Base-by-base conservation (phyloP, 371 early-diverging fungal species). In the Lichtheimia corymbifera region DNA sequence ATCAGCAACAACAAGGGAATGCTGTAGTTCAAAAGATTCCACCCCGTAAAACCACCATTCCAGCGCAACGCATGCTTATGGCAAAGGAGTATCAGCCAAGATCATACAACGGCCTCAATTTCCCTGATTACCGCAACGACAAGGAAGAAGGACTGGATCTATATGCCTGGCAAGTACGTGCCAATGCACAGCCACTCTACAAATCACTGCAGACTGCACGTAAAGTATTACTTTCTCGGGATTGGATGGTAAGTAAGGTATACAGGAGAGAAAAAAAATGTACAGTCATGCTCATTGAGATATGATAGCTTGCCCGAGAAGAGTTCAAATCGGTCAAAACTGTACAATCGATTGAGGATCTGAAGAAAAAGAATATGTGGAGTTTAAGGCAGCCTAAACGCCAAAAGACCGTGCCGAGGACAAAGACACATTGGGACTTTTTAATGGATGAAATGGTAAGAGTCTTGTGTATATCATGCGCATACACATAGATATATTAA, bases 341-440 rank as follows among this genome's bases (percentile, higher is more conserved):
- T 5, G 80, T 95, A 58, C 78, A 91, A 58, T 76, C 85, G 44
- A 88, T 96, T 40, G 96, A 96, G 40, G 78, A 84, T 9, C 66
- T 95, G 53, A 95, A 95, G 61, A 82, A 84, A 18, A 78, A 81
- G 40, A 87, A 88, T 62, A 59, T 82, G 52, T 95, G 95, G 95
- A 88, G 91, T 61, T 84, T 91, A 43, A 75, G 88, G 63, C 97
- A 97, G 67, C 71, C 92, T 14, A 89, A 86, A 61, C 82, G 82
- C 30, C 91, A 91, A 57, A 81, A 78, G 1, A 79, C 88, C 1
- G 87, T 89, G 15, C 81, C 87, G 17, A 72, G 95, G 47, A 76
- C 83, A n/a, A 91, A 92, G 52, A 87, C 91, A 0, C 94, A 94
- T 58, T 93, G 95, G 94, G 97, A 96, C 70, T 83, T 82, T 53